Conservation (phyloP, 2,329 filamentous ascomycete genomes). For the Sporothrix schenckii region DNA sequence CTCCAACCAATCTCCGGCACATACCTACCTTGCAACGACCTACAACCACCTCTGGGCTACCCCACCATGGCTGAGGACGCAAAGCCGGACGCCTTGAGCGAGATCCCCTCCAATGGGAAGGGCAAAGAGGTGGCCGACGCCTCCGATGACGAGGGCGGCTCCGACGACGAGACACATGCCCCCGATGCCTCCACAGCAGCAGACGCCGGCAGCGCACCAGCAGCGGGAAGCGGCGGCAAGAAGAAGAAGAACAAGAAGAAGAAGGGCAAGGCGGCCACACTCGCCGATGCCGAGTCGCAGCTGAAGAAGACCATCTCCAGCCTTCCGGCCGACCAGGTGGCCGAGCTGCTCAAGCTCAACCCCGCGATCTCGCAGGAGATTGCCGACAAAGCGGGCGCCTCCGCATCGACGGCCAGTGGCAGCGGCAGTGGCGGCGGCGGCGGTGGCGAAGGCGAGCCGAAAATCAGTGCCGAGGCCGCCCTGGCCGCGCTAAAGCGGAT, state of each 20-base stretch:
- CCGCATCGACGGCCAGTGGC: neutral
- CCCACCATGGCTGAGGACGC: constrained; percentile 26
- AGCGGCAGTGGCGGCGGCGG: constrained; percentile 34
- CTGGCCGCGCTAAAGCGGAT: constrained; percentile 63
- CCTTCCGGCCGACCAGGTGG: constrained; percentile 60
- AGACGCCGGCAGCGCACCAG: neutral
- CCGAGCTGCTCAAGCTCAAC: constrained; percentile 71
- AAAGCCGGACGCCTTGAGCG: constrained; percentile 19
- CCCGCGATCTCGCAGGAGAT: constrained; percentile 69
- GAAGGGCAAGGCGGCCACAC: constrained; percentile 55
- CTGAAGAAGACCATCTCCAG: constrained; percentile 57
- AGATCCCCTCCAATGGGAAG: constrained; percentile 44
- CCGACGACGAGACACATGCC: constrained; percentile 41
- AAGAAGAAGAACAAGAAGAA: constrained; percentile 69
- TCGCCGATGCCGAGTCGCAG: constrained; percentile 46
- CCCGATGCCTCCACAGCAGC: constrained; percentile 3
- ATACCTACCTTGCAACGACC: neutral
- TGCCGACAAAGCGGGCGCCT: constrained; percentile 30
- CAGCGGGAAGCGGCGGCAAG: constrained; percentile 50
- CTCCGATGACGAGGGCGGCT: constrained; percentile 53
- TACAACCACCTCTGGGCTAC: neutral
- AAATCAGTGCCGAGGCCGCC: constrained; percentile 46
- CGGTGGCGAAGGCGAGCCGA: constrained; percentile 36
- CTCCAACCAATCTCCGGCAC: neutral
- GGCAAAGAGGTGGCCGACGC: constrained; percentile 49